Evolutionary conservation across 2,329 filamentous ascomycete species (phyloP).

Genomic region (Polytolypa hystricis): DNA sequence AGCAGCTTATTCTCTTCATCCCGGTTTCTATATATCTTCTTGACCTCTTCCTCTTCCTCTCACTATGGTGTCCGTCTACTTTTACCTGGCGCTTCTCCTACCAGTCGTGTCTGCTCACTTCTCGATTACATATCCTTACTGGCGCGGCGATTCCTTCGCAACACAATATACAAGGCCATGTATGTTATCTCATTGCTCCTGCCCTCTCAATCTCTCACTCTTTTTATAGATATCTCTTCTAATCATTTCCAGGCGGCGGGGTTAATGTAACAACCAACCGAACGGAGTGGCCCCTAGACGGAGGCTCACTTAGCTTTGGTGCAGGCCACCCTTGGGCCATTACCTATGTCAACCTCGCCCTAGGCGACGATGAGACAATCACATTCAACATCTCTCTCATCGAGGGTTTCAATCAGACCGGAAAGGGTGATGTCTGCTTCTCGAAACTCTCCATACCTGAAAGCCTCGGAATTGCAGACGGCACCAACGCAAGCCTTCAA

Average conservation of each 20-base stretch:
- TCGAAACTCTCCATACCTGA: constrained; percentile 25
- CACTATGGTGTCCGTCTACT: constrained; percentile 1
- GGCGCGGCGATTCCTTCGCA: constrained; percentile 34
- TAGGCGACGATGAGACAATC: constrained; percentile 29
- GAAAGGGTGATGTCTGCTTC: constrained; percentile 37
- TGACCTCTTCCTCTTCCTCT: too few relatives aligned
- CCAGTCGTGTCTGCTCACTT: constrained; percentile 17
- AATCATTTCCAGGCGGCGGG: constrained; percentile 23
- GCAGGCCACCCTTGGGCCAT: constrained; percentile 33
- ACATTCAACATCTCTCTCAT: constrained; percentile 37
- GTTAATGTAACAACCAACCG: constrained; percentile 34
- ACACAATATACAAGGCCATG: constrained; percentile 34
- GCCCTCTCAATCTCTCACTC: background rate
- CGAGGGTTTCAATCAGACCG: constrained; percentile 37
- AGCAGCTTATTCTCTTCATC: too few relatives aligned
- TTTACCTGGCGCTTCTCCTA: constrained; percentile 3
- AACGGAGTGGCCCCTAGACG: constrained; percentile 35
- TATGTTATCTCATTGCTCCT: constrained; percentile 12
- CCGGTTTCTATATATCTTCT: too few relatives aligned
- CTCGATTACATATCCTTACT: constrained; percentile 19
- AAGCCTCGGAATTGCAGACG: constrained; percentile 22
- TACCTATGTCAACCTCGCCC: constrained; percentile 38
- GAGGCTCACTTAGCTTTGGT: constrained; percentile 32
- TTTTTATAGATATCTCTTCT: constrained; percentile 6
- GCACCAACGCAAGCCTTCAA: constrained; percentile 34